phyloP scores from a whole-genome alignment of 495 filamentous ascomycete genomes.

The Aspergillus funiculosus region DNA sequence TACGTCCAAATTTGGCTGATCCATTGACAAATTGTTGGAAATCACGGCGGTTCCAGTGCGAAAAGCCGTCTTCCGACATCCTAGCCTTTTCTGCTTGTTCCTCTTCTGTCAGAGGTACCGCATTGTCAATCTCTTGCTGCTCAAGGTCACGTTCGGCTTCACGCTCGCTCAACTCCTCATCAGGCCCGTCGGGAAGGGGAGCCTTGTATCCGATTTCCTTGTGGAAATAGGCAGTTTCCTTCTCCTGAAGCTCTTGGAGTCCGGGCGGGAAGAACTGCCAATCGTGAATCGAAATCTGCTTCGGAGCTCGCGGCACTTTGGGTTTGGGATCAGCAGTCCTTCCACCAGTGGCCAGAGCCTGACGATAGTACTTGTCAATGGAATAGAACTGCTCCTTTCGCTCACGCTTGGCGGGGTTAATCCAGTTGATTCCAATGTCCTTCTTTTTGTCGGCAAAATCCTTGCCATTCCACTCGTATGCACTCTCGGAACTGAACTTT shows the following conservation, averaged over 20 bases:
- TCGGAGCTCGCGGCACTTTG: constrained; percentile 91
- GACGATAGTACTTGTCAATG: constrained; percentile 97
- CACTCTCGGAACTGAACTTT: constrained; percentile 94
- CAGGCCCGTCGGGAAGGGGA: constrained; percentile 73
- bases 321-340: constrained; percentile 84
- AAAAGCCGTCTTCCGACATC: constrained; percentile 81
- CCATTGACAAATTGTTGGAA: constrained; percentile 98
- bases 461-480: constrained; percentile 98
- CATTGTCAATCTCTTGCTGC: constrained; percentile 88
- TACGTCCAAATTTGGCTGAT: constrained; percentile 83
- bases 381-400: constrained; percentile 97
- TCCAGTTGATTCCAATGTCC: constrained; percentile 93
- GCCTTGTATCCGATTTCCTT: constrained; percentile 95
- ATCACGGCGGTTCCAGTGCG: constrained; percentile 90
- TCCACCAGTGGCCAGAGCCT: constrained; percentile 79
- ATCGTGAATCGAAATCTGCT: constrained; percentile 86
- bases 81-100: constrained; percentile 77
- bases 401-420: constrained; percentile 97
- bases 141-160: constrained; percentile 84
- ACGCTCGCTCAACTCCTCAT: constrained; percentile 75
- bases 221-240: constrained; percentile 91
- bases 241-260: constrained; percentile 84
- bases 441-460: constrained; percentile 88
- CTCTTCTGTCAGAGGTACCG: constrained; percentile 80
- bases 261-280: constrained; percentile 92